phyloP scores from a whole-genome alignment of 2,329 filamentous ascomycete genomes.

The Davidsoniella neocaledoniae region DNA sequence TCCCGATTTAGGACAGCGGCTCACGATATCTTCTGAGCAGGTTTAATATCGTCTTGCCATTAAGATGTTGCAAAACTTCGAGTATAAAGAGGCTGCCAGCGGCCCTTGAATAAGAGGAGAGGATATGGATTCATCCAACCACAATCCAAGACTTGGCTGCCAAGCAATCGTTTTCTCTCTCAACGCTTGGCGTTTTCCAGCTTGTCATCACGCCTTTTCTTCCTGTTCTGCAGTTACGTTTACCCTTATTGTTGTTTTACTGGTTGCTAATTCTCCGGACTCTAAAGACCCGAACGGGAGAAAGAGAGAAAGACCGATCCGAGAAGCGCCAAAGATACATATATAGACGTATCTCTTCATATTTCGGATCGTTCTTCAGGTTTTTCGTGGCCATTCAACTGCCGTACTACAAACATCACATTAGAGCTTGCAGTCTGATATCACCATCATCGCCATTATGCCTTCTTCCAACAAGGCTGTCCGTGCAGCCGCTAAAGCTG shows the following conservation, averaged over 20 bases:
- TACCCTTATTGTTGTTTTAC: too few relatives aligned
- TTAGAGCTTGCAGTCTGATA: neutral
- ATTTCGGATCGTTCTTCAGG: neutral
- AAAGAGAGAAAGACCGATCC: neutral
- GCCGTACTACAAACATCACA: neutral
- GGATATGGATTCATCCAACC: too few relatives aligned
- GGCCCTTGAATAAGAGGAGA: too few relatives aligned
- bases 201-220: too few relatives aligned
- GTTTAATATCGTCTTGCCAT: too few relatives aligned
- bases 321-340: neutral
- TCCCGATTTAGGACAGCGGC: too few relatives aligned
- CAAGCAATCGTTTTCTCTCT: too few relatives aligned
- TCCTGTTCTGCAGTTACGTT: too few relatives aligned
- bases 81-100: neutral
- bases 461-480: conserved; percentile 13
- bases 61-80: neutral
- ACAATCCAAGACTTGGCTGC: too few relatives aligned
- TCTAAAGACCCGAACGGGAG: neutral
- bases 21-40: too few relatives aligned
- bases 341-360: neutral
- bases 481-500: conserved; percentile 17
- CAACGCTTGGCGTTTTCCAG: too few relatives aligned
- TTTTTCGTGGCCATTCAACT: neutral
- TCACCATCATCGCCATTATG: neutral
- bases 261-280: neutral